phyloP scores from a whole-genome alignment of 768 basidiomycete genomes.

The Lactifluus hygrophoroides region DNA sequence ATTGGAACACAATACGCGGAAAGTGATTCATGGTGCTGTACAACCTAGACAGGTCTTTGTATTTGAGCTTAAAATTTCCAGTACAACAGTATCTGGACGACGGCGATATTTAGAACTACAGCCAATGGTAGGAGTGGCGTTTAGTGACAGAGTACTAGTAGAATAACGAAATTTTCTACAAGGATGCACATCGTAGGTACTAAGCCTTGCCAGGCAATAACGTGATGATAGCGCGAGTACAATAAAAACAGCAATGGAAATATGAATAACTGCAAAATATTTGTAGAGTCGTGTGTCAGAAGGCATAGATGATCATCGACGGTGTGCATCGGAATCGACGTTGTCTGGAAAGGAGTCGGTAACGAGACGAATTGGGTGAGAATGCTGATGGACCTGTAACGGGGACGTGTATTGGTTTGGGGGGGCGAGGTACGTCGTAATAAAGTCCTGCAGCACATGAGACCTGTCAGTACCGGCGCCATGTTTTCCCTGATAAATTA shows the following conservation, averaged over 20 bases:
- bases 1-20: too few relatives aligned
- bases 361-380: conserved; percentile 47
- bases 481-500: background rate
- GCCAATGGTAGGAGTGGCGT: background rate
- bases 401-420: conserved; percentile 31
- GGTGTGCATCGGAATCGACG: background rate
- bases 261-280: background rate
- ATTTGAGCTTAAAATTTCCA: too few relatives aligned
- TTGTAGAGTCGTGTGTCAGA: background rate
- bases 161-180: background rate
- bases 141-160: background rate
- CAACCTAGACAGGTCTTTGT: too few relatives aligned
- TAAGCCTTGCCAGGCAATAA: too few relatives aligned
- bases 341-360: conserved; percentile 38
- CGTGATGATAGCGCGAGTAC: background rate
- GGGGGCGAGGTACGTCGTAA: conserved; percentile 40
- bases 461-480: background rate
- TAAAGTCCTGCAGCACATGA: conserved; percentile 47
- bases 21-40: too few relatives aligned
- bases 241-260: background rate
- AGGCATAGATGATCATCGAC: background rate
- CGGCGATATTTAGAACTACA: background rate
- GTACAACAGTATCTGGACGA: background rate
- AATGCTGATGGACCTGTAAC: conserved; percentile 32
- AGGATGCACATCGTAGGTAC: background rate